Evolutionary conservation across 345 rosid genomes (phyloP).

Genomic region (Salix udensis): DNA sequence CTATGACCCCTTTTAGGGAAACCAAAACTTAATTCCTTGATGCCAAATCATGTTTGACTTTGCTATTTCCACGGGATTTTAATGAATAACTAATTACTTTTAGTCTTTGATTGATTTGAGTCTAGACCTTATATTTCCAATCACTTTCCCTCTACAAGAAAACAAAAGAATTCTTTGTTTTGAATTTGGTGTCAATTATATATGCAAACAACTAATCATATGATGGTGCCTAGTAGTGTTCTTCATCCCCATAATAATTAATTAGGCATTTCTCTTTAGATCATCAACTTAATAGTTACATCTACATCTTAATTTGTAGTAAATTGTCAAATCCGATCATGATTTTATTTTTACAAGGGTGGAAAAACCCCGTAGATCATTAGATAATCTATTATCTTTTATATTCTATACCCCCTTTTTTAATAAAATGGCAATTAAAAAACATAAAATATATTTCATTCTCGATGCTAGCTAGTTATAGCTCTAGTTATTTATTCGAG

Average conservation of each 20-base stretch:
- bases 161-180: neutral
- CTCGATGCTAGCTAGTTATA: too few species aligned
- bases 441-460: too few species aligned
- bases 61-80: neutral
- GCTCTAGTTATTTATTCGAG: too few species aligned
- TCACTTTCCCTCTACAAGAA: neutral
- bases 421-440: neutral
- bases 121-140: neutral
- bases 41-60: neutral
- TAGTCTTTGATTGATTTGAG: neutral
- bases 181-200: neutral
- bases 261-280: too few species aligned
- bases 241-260: too few species aligned
- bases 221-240: neutral
- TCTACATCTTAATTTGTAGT: too few species aligned
- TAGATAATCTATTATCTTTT: neutral
- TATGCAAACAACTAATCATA: neutral
- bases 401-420: neutral
- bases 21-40: slow-evolving; percentile 14
- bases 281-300: too few species aligned
- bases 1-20: slow-evolving; percentile 21
- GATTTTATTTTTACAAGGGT: too few species aligned
- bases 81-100: neutral
- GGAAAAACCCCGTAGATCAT: neutral
- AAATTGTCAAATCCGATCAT: too few species aligned